Evolutionary conservation across 1,284 basidiomycete species (phyloP).

Genomic region (Tranzscheliella williamsii): DNA sequence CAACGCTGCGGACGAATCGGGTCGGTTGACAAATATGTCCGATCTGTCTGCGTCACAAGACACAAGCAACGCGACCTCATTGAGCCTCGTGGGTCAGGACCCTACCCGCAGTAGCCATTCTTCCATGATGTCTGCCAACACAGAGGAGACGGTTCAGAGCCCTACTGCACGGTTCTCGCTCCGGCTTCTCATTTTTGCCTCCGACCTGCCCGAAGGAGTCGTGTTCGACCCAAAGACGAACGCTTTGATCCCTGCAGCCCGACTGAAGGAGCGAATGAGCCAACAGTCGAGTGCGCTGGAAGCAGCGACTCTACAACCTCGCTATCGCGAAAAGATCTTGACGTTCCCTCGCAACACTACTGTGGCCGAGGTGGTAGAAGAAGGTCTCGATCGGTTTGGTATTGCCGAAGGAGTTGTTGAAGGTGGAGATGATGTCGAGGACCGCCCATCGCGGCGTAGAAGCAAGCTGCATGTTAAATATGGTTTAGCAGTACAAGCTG

Average conservation of each 20-base stretch:
- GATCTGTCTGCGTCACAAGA: conserved; percentile 32
- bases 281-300: conserved; percentile 4
- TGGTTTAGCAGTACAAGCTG: conserved; percentile 65
- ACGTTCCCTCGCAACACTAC: conserved; percentile 85
- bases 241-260: conserved; percentile 70
- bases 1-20: conserved; percentile 17
- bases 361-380: conserved; percentile 92
- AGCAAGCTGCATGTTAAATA: conserved; percentile 80
- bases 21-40: conserved; percentile 13
- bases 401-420: conserved; percentile 94
- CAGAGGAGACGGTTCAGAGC: conserved; percentile 34
- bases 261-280: conserved; percentile 23
- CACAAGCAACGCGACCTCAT: conserved; percentile 22
- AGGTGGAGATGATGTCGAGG: conserved; percentile 94
- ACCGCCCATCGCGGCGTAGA: conserved; percentile 78
- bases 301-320: conserved; percentile 8
- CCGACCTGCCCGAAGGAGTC: conserved; percentile 89
- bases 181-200: conserved; percentile 80
- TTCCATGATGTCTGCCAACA: conserved; percentile 28
- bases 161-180: conserved; percentile 77
- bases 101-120: conserved; percentile 29
- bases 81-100: conserved; percentile 20
- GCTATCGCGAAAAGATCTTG: conserved; percentile 52
- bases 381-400: conserved; percentile 86
- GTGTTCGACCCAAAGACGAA: conserved; percentile 87